Percentiles rank a stretch among this genome's conserved stretches.
Conservation (phyloP, 1,139 yeast genomes). For the Geotrichum fermentans region DNA sequence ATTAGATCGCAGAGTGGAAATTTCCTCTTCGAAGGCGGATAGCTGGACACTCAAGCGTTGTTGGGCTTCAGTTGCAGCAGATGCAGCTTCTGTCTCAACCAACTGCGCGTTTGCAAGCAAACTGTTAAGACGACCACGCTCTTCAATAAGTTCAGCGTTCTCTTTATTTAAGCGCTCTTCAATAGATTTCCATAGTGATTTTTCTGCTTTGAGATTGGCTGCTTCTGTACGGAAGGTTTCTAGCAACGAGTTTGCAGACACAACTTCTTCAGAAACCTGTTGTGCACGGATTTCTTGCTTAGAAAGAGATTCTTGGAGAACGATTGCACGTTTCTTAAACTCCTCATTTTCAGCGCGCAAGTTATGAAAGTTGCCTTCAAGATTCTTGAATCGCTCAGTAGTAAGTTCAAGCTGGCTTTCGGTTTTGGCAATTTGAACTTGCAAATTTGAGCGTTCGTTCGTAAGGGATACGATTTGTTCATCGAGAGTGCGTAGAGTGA, state of each 20-base stretch:
- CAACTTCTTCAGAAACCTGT: slow-evolving; percentile 50
- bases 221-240: slow-evolving; percentile 26
- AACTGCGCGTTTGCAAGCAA: slow-evolving; percentile 56
- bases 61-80: slow-evolving; percentile 48
- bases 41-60: slow-evolving; percentile 49
- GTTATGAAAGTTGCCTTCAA: slow-evolving; percentile 38
- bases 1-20: slow-evolving; percentile 44
- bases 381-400: slow-evolving; percentile 42
- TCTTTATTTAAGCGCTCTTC: slow-evolving; percentile 53
- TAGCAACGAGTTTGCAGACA: slow-evolving; percentile 42
- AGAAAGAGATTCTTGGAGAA: slow-evolving; percentile 52
- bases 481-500: slow-evolving; percentile 42
- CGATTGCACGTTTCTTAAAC: slow-evolving; percentile 41
- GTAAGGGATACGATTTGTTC: slow-evolving; percentile 39
- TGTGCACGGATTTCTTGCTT: slow-evolving; percentile 56
- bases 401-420: slow-evolving; percentile 45
- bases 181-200: slow-evolving; percentile 45
- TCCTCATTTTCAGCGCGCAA: slow-evolving; percentile 46
- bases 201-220: slow-evolving; percentile 53
- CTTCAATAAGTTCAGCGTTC: slow-evolving; percentile 50
- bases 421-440: slow-evolving; percentile 45
- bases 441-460: slow-evolving; percentile 49
- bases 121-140: slow-evolving; percentile 55
- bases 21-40: slow-evolving; percentile 49
- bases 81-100: slow-evolving; percentile 57